Evolutionary conservation across 129 eudicot genomes (phyloP).

Genomic region (Calendula officinalis): DNA sequence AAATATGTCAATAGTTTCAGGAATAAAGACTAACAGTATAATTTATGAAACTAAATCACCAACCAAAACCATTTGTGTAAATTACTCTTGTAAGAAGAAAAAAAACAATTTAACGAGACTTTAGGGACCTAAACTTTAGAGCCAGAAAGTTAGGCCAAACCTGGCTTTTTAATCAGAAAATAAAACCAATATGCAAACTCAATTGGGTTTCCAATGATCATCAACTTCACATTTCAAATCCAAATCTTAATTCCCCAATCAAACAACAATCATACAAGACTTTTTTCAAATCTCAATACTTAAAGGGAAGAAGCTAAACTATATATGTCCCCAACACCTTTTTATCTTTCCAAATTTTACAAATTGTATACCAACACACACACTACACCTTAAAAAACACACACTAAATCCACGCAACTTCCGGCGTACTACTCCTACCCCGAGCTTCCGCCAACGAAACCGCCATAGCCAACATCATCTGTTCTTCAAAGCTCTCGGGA

Average conservation of each 20-base stretch:
- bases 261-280: slow-evolving; percentile 27
- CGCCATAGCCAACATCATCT: slow-evolving; percentile 98
- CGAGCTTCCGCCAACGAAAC: slow-evolving; percentile 90
- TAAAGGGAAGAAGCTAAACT: no score
- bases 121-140: no score
- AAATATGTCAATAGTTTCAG: no score
- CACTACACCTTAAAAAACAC: slow-evolving; percentile 8
- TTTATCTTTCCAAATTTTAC: slow-evolving; percentile 25
- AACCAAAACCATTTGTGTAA: no score
- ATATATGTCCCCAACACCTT: no score
- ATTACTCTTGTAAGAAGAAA: no score
- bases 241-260: slow-evolving; percentile 18
- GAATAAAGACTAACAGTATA: no score
- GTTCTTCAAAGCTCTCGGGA: slow-evolving; percentile 95
- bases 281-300: no score
- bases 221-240: slow-evolving; percentile 23
- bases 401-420: slow-evolving; percentile 79
- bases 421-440: slow-evolving; percentile 54
- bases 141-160: background rate
- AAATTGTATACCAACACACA: slow-evolving; percentile 32
- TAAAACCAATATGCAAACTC: background rate
- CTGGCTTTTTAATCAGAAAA: background rate
- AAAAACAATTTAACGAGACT: no score
- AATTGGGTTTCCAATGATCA: slow-evolving; percentile 2
- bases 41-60: no score